A percentile compares a stretch with the other conserved stretches of the same genome.
phyloP scores from a whole-genome alignment of 2,329 filamentous ascomycete species.

The Colletotrichum noveboracense region DNA sequence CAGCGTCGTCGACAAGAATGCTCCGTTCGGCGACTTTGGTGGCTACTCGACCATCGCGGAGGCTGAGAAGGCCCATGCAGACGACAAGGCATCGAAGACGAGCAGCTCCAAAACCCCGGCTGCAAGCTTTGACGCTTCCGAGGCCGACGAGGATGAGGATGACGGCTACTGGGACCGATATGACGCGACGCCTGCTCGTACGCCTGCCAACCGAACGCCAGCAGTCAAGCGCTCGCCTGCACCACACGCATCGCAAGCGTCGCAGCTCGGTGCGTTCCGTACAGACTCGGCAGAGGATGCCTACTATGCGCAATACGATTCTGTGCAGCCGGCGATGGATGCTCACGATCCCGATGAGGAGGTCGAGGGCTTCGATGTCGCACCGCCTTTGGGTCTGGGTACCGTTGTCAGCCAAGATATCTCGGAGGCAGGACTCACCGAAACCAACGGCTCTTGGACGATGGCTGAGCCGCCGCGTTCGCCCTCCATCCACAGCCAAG shows the following conservation, averaged over 20 bases:
- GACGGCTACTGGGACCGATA: constrained; percentile 84
- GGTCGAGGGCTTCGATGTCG: constrained; percentile 35
- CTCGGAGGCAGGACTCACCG: constrained; percentile 33
- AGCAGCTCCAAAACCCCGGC: constrained; percentile 11
- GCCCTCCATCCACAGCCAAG: constrained; percentile 33
- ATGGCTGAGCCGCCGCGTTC: constrained; percentile 48
- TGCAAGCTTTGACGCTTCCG: constrained; percentile 16
- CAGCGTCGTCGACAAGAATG: constrained; percentile 60
- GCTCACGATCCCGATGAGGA: constrained; percentile 81
- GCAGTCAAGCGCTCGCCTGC: constrained; percentile 67
- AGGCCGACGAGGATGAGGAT: constrained; percentile 65
- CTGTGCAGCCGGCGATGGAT: constrained; percentile 82
- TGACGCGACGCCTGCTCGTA: constrained; percentile 71
- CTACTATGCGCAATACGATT: constrained; percentile 79
- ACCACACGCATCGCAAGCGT: constrained; percentile 42
- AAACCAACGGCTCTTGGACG: constrained; percentile 47
- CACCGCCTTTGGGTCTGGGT: constrained; percentile 37
- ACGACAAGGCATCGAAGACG: constrained; percentile 32
- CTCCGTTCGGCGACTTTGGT: constrained; percentile 60
- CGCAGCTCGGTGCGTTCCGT: constrained; percentile 25
- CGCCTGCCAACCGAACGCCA: constrained; percentile 43
- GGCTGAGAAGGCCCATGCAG: constrained; percentile 63
- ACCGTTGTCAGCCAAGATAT: constrained; percentile 24
- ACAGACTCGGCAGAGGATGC: constrained; percentile 63
- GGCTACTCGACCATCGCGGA: constrained; percentile 58